Conservation (phyloP, 352 stramenopile species). For the Halophytophthora batemanensis region DNA sequence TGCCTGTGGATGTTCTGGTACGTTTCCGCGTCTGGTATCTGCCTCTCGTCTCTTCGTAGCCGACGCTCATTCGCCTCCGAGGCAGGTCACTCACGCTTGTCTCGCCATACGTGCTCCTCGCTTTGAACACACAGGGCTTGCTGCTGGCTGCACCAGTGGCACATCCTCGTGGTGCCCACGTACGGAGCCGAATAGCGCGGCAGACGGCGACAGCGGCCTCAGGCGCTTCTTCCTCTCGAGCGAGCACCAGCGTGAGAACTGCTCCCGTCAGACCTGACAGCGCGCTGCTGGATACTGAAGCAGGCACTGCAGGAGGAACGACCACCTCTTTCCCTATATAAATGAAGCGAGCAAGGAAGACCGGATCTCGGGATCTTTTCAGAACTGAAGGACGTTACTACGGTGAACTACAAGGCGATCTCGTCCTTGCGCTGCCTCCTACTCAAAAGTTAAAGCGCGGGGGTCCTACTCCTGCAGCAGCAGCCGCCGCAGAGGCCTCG, state of each 20-base stretch:
- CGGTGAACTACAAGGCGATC: too few species aligned
- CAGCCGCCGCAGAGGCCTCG: slow-evolving; percentile 5
- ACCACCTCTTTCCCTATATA: too few species aligned
- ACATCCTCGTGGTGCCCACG: slow-evolving; percentile 83
- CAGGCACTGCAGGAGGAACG: not conserved
- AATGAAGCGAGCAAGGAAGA: not conserved
- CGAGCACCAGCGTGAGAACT: too few species aligned
- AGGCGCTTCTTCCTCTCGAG: too few species aligned
- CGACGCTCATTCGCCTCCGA: not conserved
- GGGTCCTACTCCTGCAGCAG: slow-evolving; percentile 7
- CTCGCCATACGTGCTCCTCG: slow-evolving; percentile 34
- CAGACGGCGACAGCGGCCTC: not conserved
- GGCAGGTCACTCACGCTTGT: not conserved
- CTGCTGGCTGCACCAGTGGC: slow-evolving; percentile 89
- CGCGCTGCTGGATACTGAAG: too few species aligned
- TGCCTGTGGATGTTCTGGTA: slow-evolving; percentile 90
- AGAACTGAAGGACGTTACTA: too few species aligned
- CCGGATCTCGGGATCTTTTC: not conserved
- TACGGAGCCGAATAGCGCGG: slow-evolving; percentile 61
- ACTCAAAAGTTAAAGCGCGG: slow-evolving; percentile 26
- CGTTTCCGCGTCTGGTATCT: slow-evolving; percentile 12
- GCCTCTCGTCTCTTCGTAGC: not conserved
- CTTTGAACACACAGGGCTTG: slow-evolving; percentile 55
- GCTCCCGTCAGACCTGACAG: too few species aligned
- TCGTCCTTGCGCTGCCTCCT: too few species aligned